Evolutionary conservation across 768 basidiomycete species (phyloP).

Genomic region (Suillus fuscotomentosus): DNA sequence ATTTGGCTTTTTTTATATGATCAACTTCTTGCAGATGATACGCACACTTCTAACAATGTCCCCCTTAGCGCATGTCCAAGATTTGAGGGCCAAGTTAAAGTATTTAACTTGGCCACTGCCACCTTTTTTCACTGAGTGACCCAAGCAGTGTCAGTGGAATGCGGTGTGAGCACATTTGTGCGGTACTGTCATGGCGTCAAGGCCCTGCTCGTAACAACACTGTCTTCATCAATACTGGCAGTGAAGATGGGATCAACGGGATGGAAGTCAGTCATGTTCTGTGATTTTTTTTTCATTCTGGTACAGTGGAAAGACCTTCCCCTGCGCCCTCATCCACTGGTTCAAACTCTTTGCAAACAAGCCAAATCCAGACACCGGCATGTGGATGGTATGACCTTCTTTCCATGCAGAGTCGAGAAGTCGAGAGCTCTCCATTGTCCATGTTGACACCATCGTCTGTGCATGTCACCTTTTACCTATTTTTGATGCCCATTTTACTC

Average conservation of each 20-base stretch:
- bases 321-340: background rate
- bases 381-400: background rate
- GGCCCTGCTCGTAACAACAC: background rate
- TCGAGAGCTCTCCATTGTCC: background rate
- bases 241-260: background rate
- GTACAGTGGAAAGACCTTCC: background rate
- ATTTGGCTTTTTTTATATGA: background rate
- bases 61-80: background rate
- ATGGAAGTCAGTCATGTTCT: background rate
- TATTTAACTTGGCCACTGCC: background rate
- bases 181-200: background rate
- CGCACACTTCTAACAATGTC: background rate
- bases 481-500: too few relatives aligned
- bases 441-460: background rate
- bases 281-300: background rate
- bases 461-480: background rate
- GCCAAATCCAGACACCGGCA: background rate
- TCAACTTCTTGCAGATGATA: background rate
- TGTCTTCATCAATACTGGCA: background rate
- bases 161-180: background rate
- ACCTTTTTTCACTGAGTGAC: background rate
- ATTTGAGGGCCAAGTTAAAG: background rate
- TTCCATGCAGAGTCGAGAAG: background rate
- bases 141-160: background rate
- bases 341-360: background rate